Base-by-base conservation (phyloP, 164 flowering plant genomes). In the Tinospora cordifolia region DNA sequence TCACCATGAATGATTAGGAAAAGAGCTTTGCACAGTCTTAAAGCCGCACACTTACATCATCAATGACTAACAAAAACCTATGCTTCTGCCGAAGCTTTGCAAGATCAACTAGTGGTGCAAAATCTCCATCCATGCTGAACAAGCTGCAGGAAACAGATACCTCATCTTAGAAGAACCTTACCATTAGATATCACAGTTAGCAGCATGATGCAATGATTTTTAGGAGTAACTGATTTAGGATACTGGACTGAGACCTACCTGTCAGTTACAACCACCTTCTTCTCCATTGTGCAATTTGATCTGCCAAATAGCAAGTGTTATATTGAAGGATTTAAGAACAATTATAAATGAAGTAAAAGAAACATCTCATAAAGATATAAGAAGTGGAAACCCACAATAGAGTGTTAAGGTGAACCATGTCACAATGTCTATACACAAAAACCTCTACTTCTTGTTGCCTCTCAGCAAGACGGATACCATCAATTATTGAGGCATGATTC, bases 101-200 rank as follows among this genome's bases (percentile, higher is more conserved):
- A 49, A 94, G 95, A 82, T 88, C 87, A 11, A 25, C 74, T 81
- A 94, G 75, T 54, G 95, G 97, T 80, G 97, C 97, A 83, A 90
- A 92, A 79, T 94, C 98, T 73, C 98, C 98, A 79, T 94, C 97
- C 98, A 94, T 94, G 74, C 98, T 92, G 79, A 94, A 94, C 81
- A 94, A 84, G 84, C 98, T 93, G 92, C 66, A 71, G 70, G 30
- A 62, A 66, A 9, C 36, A 57, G 2, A 51, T 46, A 9, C 12
- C 26, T 41, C 19, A 36, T 24, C 57, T 5, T 41, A 3, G 27
- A 62, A 17, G 63, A 44, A 25, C 58, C 22, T 19, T 27, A 14
- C 30, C 49, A 3, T 17, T n/a, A 51, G 59, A 19, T 51, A 15
- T 22, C 59, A 6, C 21, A 19, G 19, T 51, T 19, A 51, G 59